A percentile compares a stretch with the other conserved stretches of the same genome.
Conservation (phyloP, 2,329 filamentous ascomycete genomes). For the Ophiostoma ulmi region DNA sequence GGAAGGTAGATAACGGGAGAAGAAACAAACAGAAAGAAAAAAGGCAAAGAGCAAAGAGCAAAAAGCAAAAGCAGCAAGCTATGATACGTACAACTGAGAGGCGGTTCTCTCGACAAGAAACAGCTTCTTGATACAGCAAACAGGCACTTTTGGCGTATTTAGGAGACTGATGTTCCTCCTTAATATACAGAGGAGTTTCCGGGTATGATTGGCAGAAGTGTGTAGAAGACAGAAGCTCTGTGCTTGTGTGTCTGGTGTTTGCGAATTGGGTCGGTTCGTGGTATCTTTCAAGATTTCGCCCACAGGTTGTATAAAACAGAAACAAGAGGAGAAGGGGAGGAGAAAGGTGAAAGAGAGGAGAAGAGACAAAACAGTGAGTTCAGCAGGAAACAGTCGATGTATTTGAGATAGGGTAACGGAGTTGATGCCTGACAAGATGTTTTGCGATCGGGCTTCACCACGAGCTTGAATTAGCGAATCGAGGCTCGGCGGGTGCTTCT, state of each 20-base stretch:
- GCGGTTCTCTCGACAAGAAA: slow-evolving; percentile 28
- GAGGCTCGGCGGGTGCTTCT: not conserved
- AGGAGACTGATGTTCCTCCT: not conserved
- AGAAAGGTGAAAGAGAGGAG: not conserved
- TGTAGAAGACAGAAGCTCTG: slow-evolving; percentile 55
- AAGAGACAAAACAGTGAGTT: not conserved
- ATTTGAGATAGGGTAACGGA: not conserved
- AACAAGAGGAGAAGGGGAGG: not conserved
- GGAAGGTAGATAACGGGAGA: slow-evolving; percentile 13
- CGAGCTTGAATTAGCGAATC: not conserved
- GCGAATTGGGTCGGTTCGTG: slow-evolving; percentile 14
- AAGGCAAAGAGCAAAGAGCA: slow-evolving; percentile 34
- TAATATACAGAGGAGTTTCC: slow-evolving; percentile 6
- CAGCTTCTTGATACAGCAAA: slow-evolving; percentile 26
- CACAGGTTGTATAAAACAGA: slow-evolving; percentile 16
- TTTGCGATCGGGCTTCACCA: slow-evolving; percentile 5
- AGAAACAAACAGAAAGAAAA: slow-evolving; percentile 28
- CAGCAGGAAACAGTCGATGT: not conserved
- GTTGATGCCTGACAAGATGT: not conserved
- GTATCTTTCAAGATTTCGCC: slow-evolving; percentile 18
- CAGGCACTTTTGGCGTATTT: slow-evolving; percentile 20
- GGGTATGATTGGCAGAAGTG: slow-evolving; percentile 13
- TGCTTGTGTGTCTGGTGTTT: slow-evolving; percentile 43
- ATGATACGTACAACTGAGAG: slow-evolving; percentile 52
- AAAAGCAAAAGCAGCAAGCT: slow-evolving; percentile 32